Evolutionary conservation across 2,329 filamentous ascomycete genomes (phyloP).

Genomic region (Thielaviopsis musarum): DNA sequence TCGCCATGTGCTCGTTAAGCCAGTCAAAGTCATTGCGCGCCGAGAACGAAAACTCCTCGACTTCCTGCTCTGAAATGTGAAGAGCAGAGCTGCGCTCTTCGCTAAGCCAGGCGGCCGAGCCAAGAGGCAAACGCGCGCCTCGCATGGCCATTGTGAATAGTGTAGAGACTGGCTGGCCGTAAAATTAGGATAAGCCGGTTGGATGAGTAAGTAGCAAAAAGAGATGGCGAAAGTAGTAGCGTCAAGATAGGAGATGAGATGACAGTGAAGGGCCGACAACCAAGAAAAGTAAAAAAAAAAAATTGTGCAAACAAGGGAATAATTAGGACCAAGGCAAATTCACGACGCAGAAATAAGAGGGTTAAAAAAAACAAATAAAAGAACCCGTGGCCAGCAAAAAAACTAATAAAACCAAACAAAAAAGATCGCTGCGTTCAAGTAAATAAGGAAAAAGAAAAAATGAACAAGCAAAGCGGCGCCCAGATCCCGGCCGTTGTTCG

Average conservation of each 20-base stretch:
- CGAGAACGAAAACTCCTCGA: constrained; percentile 85
- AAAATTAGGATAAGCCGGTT: not conserved
- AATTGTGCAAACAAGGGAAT: constrained; percentile 1
- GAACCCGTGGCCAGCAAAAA: not conserved
- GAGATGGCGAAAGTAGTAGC: not conserved
- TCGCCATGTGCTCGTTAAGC: constrained; percentile 96
- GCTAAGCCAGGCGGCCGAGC: constrained; percentile 69
- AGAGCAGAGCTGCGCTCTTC: constrained; percentile 67
- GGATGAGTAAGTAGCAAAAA: not conserved
- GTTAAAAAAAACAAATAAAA: not conserved
- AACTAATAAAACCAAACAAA: not conserved
- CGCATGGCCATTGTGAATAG: constrained; percentile 24
- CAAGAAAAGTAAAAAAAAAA: constrained; percentile 1
- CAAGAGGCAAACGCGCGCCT: constrained; percentile 50
- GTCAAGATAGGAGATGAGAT: not conserved
- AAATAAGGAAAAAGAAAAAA: constrained; percentile 7
- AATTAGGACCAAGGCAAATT: not conserved
- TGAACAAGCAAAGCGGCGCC: not conserved
- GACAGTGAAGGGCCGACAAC: not conserved
- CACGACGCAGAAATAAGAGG: not conserved
- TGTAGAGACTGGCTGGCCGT: constrained; percentile 5
- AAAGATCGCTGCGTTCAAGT: not conserved
- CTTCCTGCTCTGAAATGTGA: constrained; percentile 61
- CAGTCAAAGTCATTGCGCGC: constrained; percentile 91
- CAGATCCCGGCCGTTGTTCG: not conserved